A percentile compares a stretch with the other conserved stretches of the same genome.
Conservation (phyloP, 2,329 filamentous ascomycete species). For the Microcera coccophila region DNA sequence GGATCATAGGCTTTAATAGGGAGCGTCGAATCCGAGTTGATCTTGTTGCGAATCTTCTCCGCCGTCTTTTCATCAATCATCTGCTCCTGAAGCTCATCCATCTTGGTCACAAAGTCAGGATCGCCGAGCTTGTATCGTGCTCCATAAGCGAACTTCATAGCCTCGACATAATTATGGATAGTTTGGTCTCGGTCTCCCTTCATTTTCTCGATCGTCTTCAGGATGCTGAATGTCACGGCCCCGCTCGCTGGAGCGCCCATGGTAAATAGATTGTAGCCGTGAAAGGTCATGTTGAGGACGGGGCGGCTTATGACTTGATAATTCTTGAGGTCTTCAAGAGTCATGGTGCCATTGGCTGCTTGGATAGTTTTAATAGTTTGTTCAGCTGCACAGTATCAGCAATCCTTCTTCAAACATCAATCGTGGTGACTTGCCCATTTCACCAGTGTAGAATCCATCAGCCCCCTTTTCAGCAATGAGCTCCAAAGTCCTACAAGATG, state of each 20-base stretch:
- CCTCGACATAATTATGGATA: constrained; percentile 80
- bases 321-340: constrained; percentile 67
- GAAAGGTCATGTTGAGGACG: constrained; percentile 62
- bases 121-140: constrained; percentile 77
- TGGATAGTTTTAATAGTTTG: constrained; percentile 68
- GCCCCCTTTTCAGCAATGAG: constrained; percentile 69
- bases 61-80: constrained; percentile 64
- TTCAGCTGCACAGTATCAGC: constrained; percentile 50
- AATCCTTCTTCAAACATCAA: neutral
- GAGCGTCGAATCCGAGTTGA: constrained; percentile 68
- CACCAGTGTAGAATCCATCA: constrained; percentile 69
- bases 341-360: constrained; percentile 76
- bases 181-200: constrained; percentile 50
- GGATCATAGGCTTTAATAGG: constrained; percentile 74
- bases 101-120: constrained; percentile 65
- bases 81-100: constrained; percentile 59
- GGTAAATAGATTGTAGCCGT: constrained; percentile 65
- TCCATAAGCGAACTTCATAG: constrained; percentile 85
- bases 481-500: constrained; percentile 58
- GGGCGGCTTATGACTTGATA: constrained; percentile 66
- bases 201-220: constrained; percentile 69
- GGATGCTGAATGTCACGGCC: constrained; percentile 65
- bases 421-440: constrained; percentile 45
- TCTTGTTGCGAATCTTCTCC: constrained; percentile 57
- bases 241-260: constrained; percentile 76